Evolutionary conservation across 208 protist species (phyloP).

Genomic region (Crithidia brevicula): DNA sequence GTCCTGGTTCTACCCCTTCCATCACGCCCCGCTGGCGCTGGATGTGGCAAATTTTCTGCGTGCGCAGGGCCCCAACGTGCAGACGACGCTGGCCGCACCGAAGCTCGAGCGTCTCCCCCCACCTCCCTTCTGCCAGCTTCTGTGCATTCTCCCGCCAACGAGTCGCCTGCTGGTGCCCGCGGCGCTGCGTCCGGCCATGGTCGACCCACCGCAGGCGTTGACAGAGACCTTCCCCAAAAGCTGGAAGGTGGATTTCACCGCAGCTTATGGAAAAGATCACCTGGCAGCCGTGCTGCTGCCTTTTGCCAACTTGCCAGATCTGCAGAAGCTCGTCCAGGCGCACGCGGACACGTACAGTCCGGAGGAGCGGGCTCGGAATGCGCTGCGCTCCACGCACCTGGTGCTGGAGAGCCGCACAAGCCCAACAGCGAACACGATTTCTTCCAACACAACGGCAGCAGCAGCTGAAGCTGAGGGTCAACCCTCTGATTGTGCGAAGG

Average conservation of each 20-base stretch:
- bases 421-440: neutral
- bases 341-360: constrained; percentile 24
- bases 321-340: constrained; percentile 42
- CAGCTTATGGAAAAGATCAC: constrained; percentile 64
- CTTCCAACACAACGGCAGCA: neutral
- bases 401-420: constrained; percentile 31
- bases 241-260: constrained; percentile 78
- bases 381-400: constrained; percentile 32
- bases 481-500: neutral
- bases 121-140: constrained; percentile 67
- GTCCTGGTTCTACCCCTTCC: constrained; percentile 84
- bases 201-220: constrained; percentile 39
- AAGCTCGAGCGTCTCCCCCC: constrained; percentile 50
- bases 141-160: constrained; percentile 78
- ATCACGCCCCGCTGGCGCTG: constrained; percentile 72
- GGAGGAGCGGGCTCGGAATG: constrained; percentile 41
- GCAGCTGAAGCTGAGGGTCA: neutral
- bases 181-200: constrained; percentile 56
- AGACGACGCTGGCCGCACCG: constrained; percentile 34
- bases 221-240: constrained; percentile 55
- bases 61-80: constrained; percentile 36
- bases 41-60: constrained; percentile 67
- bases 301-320: constrained; percentile 57
- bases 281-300: constrained; percentile 73
- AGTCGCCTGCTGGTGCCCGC: constrained; percentile 57